Evolutionary conservation across 345 rosid genomes (phyloP).

Genomic region (Melaleuca quinquenervia): DNA sequence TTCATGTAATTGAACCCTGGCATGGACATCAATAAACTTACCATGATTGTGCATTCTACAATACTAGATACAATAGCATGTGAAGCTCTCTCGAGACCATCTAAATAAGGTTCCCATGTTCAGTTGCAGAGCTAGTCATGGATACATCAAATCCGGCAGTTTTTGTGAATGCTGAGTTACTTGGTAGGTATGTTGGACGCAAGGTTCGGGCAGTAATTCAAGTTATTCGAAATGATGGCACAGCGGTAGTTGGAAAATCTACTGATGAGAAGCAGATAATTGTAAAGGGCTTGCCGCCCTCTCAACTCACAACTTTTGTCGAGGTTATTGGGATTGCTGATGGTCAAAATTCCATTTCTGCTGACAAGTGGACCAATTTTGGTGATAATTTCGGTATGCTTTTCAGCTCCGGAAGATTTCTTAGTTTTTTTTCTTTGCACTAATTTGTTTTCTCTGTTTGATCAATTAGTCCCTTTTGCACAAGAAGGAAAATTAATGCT

Average conservation of each 20-base stretch:
- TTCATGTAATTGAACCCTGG: background rate
- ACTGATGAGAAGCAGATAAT: slow-evolving; percentile 54
- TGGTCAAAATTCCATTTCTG: slow-evolving; percentile 43
- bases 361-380: slow-evolving; percentile 70
- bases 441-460: background rate
- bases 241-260: slow-evolving; percentile 50
- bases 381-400: slow-evolving; percentile 63
- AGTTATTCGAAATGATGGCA: slow-evolving; percentile 41
- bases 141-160: slow-evolving; percentile 78
- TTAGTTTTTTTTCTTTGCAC: background rate
- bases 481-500: background rate
- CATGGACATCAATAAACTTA: background rate
- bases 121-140: slow-evolving; percentile 22
- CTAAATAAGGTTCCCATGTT: background rate
- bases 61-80: background rate
- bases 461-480: background rate
- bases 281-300: slow-evolving; percentile 43
- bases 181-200: slow-evolving; percentile 47
- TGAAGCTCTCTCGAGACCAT: background rate
- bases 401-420: background rate
- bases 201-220: slow-evolving; percentile 69
- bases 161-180: slow-evolving; percentile 63
- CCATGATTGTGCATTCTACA: background rate
- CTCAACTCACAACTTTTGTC: slow-evolving; percentile 47
- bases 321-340: slow-evolving; percentile 91